Percentiles rank a stretch among this genome's conserved stretches.
Conservation (phyloP, 1,284 basidiomycete species). For the Cryptococcus floricola region DNA sequence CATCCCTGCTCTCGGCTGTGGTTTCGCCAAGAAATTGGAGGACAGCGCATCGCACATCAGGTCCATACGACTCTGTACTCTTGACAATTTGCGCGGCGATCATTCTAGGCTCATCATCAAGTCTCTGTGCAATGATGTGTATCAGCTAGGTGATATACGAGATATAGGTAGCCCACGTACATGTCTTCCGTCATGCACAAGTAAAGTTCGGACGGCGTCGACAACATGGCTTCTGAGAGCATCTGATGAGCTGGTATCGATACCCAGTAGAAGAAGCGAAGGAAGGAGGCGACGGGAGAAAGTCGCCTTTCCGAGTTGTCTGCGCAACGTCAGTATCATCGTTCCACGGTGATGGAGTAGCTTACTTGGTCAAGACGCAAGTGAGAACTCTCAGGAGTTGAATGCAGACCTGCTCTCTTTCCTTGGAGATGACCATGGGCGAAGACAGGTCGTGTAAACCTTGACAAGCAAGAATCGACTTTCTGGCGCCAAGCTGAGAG, state of each 20-base stretch:
- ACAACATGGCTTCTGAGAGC: constrained; percentile 3
- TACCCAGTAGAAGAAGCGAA: constrained; percentile 9
- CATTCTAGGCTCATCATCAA: background rate
- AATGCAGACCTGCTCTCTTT: too few relatives aligned
- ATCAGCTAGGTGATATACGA: background rate
- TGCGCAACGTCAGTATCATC: background rate
- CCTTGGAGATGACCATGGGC: too few relatives aligned
- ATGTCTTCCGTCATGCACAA: background rate
- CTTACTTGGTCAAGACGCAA: too few relatives aligned
- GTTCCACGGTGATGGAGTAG: too few relatives aligned
- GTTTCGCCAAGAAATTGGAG: constrained; percentile 16
- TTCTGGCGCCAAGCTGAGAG: background rate
- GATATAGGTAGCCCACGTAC: background rate
- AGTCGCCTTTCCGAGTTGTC: background rate
- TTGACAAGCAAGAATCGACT: background rate
- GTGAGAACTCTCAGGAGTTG: too few relatives aligned
- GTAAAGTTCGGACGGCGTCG: constrained; percentile 2
- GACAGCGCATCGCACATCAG: constrained; percentile 11
- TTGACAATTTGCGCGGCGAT: constrained; percentile 8
- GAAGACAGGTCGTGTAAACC: too few relatives aligned
- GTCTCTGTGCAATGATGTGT: background rate
- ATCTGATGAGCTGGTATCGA: constrained; percentile 8
- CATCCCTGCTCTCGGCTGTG: constrained; percentile 2
- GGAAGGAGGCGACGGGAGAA: background rate
- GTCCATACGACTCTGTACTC: background rate